Base-by-base conservation (phyloP, 1,284 basidiomycete genomes). In the Ustilago esculenta region DNA sequence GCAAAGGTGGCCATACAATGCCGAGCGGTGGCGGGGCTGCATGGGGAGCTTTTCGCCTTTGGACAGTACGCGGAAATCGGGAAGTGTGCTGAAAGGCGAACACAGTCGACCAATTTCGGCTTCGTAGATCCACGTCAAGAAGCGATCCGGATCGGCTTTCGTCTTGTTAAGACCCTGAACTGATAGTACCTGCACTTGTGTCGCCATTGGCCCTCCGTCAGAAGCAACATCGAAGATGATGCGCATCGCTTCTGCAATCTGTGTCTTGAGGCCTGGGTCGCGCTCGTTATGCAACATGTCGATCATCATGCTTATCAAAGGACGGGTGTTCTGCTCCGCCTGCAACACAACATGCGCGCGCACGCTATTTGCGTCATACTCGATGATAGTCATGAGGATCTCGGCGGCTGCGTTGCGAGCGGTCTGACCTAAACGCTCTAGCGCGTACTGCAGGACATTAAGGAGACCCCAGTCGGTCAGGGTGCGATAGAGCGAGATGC, bases 61-160 rank as follows among this genome's bases (percentile, higher is more conserved):
- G 11, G 69, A 55, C 2, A 69, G 37, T 5, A 67, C 54, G 8
- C 53, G 53, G 85, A 88, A 89, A 63, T 93, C 90, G 4, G 92
- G 88, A 18, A 97, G 84, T 51, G 91, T 88, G 12, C 83, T 58
- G 35, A 98, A 84, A 1, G 96, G 94, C 75, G 87, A 87, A 83
- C 94, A 90, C 42, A 99, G 85, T 15, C 86, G 85, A 17, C 86
- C 84, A 52, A 90, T 86, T 77, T 90, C 92, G 40, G 87, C 85
- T 34, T 87, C 85, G 85, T 98, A 98, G 82, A 98, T 94, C 83
- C 92, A 92, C 29, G 93, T 90, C 75, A 94, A 85, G 84, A 95
- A 98, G 91, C 15, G 89, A 89, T 50, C 89, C 86, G n/a, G 90
- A 88, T 73, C 94, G 90, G 79, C 94, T 91, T 82, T 90, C 87